phyloP scores from a whole-genome alignment of 345 rosid genomes.

The Populus simonii region DNA sequence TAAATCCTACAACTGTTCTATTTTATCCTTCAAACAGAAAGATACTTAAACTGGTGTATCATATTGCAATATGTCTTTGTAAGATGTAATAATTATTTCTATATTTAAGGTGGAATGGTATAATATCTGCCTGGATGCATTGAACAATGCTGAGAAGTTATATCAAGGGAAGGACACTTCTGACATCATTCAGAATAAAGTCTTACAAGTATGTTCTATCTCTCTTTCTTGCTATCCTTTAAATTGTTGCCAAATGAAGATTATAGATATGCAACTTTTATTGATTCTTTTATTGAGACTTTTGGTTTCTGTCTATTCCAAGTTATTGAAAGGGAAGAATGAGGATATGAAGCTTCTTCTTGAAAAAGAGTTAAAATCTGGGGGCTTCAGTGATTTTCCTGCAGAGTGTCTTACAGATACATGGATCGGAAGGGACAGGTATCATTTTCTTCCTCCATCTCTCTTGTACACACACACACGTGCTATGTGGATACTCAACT shows the following conservation, averaged over 20 bases:
- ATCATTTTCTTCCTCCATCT: conserved; percentile 25
- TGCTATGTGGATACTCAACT: neutral
- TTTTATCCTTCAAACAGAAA: neutral
- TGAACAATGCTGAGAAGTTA: conserved; percentile 64
- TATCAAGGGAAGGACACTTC: conserved; percentile 63
- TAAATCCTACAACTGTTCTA: neutral
- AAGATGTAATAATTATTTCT: neutral
- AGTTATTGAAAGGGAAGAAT: conserved; percentile 70
- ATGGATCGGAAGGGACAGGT: conserved; percentile 98
- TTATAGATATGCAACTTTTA: neutral
- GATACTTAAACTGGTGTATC: neutral
- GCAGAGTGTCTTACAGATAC: conserved; percentile 89
- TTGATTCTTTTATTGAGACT: conserved; percentile 1
- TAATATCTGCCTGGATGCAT: conserved; percentile 66
- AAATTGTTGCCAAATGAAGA: neutral
- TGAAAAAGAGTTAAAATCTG: conserved; percentile 62
- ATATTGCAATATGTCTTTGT: conserved; percentile 5
- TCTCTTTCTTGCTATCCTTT: neutral
- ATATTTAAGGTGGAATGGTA: conserved; percentile 76
- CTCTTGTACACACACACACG: neutral
- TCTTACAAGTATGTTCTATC: conserved; percentile 56
- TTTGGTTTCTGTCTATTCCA: conserved; percentile 16
- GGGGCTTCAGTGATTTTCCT: conserved; percentile 64
- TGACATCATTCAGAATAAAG: conserved; percentile 68
- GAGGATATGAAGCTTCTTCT: conserved; percentile 63